Evolutionary conservation across 129 eudicot species (phyloP), one percentile per base, ranked within the genome.

Genomic region (Rutidosis leptorrhynchoides): DNA sequence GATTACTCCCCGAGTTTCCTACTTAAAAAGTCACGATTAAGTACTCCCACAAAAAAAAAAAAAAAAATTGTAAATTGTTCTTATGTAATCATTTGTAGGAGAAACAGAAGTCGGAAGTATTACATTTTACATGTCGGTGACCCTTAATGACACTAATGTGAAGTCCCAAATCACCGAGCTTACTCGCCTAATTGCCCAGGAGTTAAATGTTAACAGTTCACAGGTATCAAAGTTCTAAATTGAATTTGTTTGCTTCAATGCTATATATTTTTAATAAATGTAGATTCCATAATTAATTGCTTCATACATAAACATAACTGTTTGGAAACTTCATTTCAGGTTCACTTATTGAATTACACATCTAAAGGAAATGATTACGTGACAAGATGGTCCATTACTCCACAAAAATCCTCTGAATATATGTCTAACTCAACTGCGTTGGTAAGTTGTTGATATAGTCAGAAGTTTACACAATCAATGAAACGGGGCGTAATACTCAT

Each of bases 381-480:
- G 24, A 71, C 79, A 75, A 78, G 30, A 72, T 94, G 88, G 95
- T 83, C 88, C 46, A 84, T 94, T 48, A 74, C 40, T 71, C 99
- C 97, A 25, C 78, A 70, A 24, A 84, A 81, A 53, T 73, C 90
- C 62, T 77, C 77, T 2, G 74, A 66, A 20, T 80, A 32, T 64
- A 73, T 94, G 54, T 72, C 93, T 19, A 84, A 81, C 69, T 73
- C 81, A 23, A 77, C 93, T 28, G 97, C 97, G 49, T 58, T 35
- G 71, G 99, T 94, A 57, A 66, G 63, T 74, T 53, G 25, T 11
- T 35, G 45, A 52, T 55, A 64, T 69, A 69, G 30, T 4, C 28
- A 45, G 5, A 9, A 12, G 20, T 51, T 27, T 33, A n/a, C 48
- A 37, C 42, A 61, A 35, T 40, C 25, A 52, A 64, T 23, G 22